Conservation (phyloP, 2,329 filamentous ascomycete species). For the Sporothrix pseudoabietina region DNA sequence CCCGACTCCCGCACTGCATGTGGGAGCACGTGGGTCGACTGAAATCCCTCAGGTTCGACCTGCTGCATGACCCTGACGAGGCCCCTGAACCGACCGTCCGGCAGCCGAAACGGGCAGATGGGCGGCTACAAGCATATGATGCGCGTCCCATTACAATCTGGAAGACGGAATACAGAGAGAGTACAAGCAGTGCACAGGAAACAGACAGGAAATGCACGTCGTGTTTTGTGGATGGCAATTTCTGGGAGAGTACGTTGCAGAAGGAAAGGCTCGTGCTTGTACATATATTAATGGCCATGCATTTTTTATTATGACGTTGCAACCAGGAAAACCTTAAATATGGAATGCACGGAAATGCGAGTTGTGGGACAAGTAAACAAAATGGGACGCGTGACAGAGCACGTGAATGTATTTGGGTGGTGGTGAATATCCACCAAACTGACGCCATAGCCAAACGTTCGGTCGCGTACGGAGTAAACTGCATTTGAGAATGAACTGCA, state of each 20-base stretch:
- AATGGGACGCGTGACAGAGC: not conserved
- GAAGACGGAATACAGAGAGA: not conserved
- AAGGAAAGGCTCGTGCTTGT: not conserved
- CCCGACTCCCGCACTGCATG: not conserved
- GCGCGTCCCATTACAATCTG: not conserved
- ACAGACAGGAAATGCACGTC: not conserved
- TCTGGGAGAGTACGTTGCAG: too few species aligned
- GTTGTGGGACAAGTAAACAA: not conserved
- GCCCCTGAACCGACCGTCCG: conserved; percentile 5
- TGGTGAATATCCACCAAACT: not conserved
- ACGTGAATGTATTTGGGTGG: not conserved
- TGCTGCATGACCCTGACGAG: not conserved
- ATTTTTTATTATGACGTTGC: not conserved
- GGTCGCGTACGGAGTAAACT: not conserved
- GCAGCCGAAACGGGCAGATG: conserved; percentile 29
- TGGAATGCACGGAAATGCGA: not conserved
- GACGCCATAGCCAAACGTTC: not conserved
- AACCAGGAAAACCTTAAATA: not conserved
- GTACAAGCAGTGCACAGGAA: not conserved
- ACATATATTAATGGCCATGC: not conserved
- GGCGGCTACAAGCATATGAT: not conserved
- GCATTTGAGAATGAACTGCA: not conserved
- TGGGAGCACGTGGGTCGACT: not conserved
- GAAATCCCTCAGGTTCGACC: not conserved
- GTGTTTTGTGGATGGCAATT: not conserved